Percentiles rank a stretch among this genome's conserved stretches.
Conservation (phyloP, 352 stramenopile genomes). For the Phytophthora chlamydospora region DNA sequence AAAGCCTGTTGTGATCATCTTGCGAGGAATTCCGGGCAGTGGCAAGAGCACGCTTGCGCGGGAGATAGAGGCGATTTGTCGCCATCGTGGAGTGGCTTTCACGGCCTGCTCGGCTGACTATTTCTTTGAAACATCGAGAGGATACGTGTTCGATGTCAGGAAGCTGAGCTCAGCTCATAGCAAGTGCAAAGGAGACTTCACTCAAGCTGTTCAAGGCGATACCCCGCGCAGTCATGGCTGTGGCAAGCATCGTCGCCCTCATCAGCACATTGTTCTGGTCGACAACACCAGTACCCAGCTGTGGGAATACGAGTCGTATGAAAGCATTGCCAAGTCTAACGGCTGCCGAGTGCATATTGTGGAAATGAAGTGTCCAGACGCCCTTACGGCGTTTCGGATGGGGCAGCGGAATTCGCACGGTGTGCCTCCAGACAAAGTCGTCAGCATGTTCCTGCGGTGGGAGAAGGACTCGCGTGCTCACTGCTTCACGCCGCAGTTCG, state of each 20-base stretch:
- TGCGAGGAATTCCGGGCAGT: constrained; percentile 75
- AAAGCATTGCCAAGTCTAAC: constrained; percentile 34
- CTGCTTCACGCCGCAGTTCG: constrained; percentile 55
- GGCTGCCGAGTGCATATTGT: constrained; percentile 44
- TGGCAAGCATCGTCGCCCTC: constrained; percentile 4
- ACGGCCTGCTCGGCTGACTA: constrained; percentile 66
- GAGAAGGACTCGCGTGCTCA: constrained; percentile 46
- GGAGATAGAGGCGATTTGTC: constrained; percentile 50
- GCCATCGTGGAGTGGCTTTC: constrained; percentile 25
- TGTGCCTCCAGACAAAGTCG: constrained; percentile 60
- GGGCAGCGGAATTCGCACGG: constrained; percentile 72
- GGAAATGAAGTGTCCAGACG: constrained; percentile 62
- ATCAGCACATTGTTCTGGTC: constrained; percentile 55
- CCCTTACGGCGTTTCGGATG: constrained; percentile 57
- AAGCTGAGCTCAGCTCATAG: constrained; percentile 55
- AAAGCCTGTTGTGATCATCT: constrained; percentile 55
- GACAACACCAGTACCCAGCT: constrained; percentile 77
- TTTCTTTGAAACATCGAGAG: constrained; percentile 67
- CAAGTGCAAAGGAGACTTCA: constrained; percentile 50
- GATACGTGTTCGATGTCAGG: constrained; percentile 70
- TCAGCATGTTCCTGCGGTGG: constrained; percentile 77
- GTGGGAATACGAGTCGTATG: constrained; percentile 75
- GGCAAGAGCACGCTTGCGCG: constrained; percentile 68
- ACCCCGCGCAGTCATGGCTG: constrained; percentile 2
- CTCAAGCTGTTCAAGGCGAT: constrained; percentile 29